phyloP scores from a whole-genome alignment of 768 basidiomycete genomes.

The Leucogyrophana mollusca region DNA sequence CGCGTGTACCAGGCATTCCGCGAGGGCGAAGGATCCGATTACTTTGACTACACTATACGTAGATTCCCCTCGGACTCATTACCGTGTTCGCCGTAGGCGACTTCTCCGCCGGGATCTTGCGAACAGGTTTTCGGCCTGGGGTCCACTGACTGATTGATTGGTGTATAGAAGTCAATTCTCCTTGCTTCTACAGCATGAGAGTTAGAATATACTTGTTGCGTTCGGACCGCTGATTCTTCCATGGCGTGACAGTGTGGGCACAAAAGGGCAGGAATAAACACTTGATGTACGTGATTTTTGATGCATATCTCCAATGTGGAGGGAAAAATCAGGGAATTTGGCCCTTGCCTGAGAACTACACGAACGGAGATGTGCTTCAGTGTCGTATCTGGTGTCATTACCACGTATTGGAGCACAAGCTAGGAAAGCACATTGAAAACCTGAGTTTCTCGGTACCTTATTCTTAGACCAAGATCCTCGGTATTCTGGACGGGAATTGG shows the following conservation, averaged over 20 bases:
- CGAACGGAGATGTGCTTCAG: background rate
- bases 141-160: no score
- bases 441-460: slow-evolving; percentile 15
- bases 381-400: slow-evolving; percentile 11
- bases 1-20: slow-evolving; percentile 10
- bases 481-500: slow-evolving; percentile 15
- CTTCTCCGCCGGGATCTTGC: no score
- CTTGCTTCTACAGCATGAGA: slow-evolving; percentile 23
- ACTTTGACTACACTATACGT: slow-evolving; percentile 12
- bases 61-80: slow-evolving; percentile 5
- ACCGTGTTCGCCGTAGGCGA: no score
- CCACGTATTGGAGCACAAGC: slow-evolving; percentile 10
- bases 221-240: slow-evolving; percentile 10
- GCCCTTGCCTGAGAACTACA: slow-evolving; percentile 24
- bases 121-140: no score
- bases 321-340: slow-evolving; percentile 3
- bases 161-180: no score
- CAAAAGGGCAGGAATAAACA: slow-evolving; percentile 4
- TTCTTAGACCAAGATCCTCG: slow-evolving; percentile 15
- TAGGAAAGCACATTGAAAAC: slow-evolving; percentile 9
- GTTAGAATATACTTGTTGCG: slow-evolving; percentile 6
- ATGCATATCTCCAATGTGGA: slow-evolving; percentile 11
- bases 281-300: slow-evolving; percentile 25
- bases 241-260: slow-evolving; percentile 12
- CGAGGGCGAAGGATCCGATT: slow-evolving; percentile 8